A percentile compares a stretch with the other conserved stretches of the same genome.
Conservation (phyloP, 352 stramenopile species). For the Phytophthora ramorum region DNA sequence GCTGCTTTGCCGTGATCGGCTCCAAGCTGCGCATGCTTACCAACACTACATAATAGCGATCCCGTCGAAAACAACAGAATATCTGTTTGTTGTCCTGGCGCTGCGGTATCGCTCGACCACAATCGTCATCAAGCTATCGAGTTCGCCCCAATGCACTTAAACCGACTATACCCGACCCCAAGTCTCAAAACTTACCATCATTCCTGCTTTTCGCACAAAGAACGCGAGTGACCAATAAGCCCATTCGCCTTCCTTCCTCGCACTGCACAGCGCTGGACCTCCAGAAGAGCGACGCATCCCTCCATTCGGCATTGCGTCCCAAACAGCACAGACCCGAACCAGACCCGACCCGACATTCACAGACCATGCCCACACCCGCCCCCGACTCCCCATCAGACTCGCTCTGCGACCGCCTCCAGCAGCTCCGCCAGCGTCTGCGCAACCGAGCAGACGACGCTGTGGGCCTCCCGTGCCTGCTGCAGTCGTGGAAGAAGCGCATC, state of each 20-base stretch:
- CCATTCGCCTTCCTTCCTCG: background rate
- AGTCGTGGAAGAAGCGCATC: slow-evolving; percentile 42
- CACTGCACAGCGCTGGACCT: background rate
- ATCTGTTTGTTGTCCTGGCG: too few species aligned
- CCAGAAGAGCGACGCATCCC: background rate
- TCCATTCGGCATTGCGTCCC: background rate
- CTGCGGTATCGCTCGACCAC: background rate
- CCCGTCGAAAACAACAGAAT: too few species aligned
- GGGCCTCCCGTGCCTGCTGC: slow-evolving; percentile 31
- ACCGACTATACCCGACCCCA: background rate
- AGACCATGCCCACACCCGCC: too few species aligned
- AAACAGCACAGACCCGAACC: background rate
- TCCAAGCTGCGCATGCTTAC: background rate
- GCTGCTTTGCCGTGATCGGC: background rate
- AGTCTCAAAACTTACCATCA: background rate
- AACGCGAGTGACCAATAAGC: background rate
- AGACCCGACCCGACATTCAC: background rate
- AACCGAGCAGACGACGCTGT: background rate
- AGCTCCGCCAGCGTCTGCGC: slow-evolving; percentile 28
- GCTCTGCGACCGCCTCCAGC: slow-evolving; percentile 28
- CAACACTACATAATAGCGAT: background rate
- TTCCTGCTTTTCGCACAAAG: background rate
- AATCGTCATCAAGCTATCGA: background rate
- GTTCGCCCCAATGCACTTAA: too few species aligned
- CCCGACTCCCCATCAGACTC: background rate